Base-by-base conservation (phyloP, 225 moss, liverwort and hornwort species). In the Pseudoscleropodium purum region DNA sequence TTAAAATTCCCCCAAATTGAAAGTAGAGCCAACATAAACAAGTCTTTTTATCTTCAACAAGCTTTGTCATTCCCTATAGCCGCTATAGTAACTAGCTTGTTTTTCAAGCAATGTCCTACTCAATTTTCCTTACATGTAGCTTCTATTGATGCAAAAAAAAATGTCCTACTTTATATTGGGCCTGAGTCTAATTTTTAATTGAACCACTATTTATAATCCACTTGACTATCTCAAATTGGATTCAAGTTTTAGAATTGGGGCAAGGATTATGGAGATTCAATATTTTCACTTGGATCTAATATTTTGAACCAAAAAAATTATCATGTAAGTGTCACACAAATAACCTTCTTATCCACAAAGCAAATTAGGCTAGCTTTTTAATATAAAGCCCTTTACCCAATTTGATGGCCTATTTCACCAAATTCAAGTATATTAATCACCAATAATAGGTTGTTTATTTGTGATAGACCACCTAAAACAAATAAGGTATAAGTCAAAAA, bases 291-390 rank as follows among this genome's bases (percentile, higher is more conserved):
- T 49, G 5, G 17, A 0, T 20, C 2, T 2, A 73, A 75, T 47
- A 47, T 49, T 19, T 18, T 19, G 5, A 17, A 0, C 0, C 21
- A 7, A 5, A 5, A 75, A 21, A 21, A 76, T 21, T 0, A 0
- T 3, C 21, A 51, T 51, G 2, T 34, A 51, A 13, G 1, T 1
- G 2, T 34, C 13, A 33, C 7, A 51, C 13, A 51, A 34, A 13
- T 51, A 2, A 0, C 21, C 33, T 49, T 49, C 11, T 33, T 34
- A 76, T 21, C 13, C 1, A 49, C 3, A 34, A 51, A 21, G 33
- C 8, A 76, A 76, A 76, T 51, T 76, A 2, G 21, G 3, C 7
- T 0, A 30, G 0, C 4, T 75, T 29, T 29, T 47, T 47, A 47
- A 47, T 47, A 18, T 17, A 30, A 29, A 74, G 6, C 13, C 7